A percentile compares a stretch with the other conserved stretches of the same genome.
Conservation (phyloP, 2,329 filamentous ascomycete species). For the Botryotinia convoluta region DNA sequence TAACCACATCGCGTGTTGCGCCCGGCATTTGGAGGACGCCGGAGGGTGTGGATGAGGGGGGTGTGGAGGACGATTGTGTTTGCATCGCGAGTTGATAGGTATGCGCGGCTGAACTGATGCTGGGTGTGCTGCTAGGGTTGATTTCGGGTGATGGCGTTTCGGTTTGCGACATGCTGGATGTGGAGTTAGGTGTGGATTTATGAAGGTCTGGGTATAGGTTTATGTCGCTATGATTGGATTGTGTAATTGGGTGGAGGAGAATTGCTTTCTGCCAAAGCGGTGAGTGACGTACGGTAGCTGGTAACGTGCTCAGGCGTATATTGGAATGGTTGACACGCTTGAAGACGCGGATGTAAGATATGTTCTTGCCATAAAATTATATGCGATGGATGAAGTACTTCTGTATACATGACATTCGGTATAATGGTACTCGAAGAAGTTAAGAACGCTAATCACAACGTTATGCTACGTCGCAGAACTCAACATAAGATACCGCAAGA, state of each 20-base stretch:
- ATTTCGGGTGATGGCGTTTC: constrained; percentile 20
- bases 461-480: constrained; percentile 31
- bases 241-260: not conserved
- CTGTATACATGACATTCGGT: not conserved
- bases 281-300: not conserved
- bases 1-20: constrained; percentile 31
- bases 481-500: constrained; percentile 31
- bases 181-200: constrained; percentile 9
- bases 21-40: constrained; percentile 25
- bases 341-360: not conserved
- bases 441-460: constrained; percentile 24
- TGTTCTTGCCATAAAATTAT: not conserved
- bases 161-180: constrained; percentile 27
- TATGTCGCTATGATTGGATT: constrained; percentile 5
- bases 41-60: constrained; percentile 8
- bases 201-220: constrained; percentile 4
- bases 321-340: not conserved
- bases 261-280: constrained; percentile 6
- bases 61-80: constrained; percentile 27
- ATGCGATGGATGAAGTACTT: not conserved
- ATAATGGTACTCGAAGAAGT: constrained; percentile 29
- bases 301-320: constrained; percentile 6
- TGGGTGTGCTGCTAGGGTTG: constrained; percentile 21
- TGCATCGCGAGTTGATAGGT: constrained; percentile 34
- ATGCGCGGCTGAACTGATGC: constrained; percentile 32